Evolutionary conservation across 371 early-diverging fungal genomes (phyloP).

Genomic region (Chytridium lagenaria): DNA sequence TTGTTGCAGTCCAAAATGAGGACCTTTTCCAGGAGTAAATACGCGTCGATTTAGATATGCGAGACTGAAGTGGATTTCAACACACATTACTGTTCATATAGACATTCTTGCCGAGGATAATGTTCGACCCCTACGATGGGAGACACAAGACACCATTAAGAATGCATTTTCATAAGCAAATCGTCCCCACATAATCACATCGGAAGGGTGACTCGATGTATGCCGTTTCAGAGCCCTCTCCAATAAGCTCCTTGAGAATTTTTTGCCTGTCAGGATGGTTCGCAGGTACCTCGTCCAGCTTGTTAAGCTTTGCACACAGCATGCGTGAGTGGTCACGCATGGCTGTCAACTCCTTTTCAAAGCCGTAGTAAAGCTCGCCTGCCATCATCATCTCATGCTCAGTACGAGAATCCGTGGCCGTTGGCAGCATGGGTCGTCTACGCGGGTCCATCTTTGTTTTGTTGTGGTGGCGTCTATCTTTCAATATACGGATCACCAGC

Average conservation of each 20-base stretch:
- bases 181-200: slow-evolving; percentile 57
- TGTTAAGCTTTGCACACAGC: slow-evolving; percentile 56
- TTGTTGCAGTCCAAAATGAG: slow-evolving; percentile 70
- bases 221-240: slow-evolving; percentile 48
- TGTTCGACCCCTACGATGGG: slow-evolving; percentile 68
- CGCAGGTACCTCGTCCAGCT: slow-evolving; percentile 12
- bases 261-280: slow-evolving; percentile 25
- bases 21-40: slow-evolving; percentile 61
- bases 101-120: slow-evolving; percentile 66
- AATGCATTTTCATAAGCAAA: neutral
- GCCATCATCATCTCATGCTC: slow-evolving; percentile 70
- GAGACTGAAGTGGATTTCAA: no score
- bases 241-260: slow-evolving; percentile 61
- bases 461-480: no score
- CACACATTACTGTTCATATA: slow-evolving; percentile 52
- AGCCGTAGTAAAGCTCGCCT: slow-evolving; percentile 69
- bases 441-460: slow-evolving; percentile 20
- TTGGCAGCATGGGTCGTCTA: slow-evolving; percentile 15
- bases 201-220: slow-evolving; percentile 69
- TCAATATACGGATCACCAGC: no score
- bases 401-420: slow-evolving; percentile 13
- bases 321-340: slow-evolving; percentile 57
- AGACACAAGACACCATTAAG: neutral
- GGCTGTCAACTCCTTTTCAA: slow-evolving; percentile 60
- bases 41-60: slow-evolving; percentile 24